Base-by-base conservation (phyloP, 768 basidiomycete genomes). In the Russula griseocarnosa region DNA sequence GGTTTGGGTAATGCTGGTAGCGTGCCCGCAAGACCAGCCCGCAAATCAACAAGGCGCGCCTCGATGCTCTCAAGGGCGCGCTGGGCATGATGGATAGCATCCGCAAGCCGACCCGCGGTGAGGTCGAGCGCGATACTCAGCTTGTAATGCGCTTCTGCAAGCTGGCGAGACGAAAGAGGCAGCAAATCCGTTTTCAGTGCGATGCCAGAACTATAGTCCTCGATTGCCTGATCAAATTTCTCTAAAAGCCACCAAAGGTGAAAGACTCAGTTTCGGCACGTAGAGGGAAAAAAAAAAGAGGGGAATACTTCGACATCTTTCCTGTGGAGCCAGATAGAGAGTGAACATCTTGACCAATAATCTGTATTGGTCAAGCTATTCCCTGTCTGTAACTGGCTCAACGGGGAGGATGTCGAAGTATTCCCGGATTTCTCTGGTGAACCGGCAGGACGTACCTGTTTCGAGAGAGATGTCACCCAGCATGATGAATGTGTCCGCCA, bases 401-500 rank as follows among this genome's bases (percentile, higher is more conserved):
- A n/a, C n/a, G n/a, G n/a, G n/a, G n/a, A n/a, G n/a, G n/a, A n/a
- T n/a, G n/a, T n/a, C n/a, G n/a, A n/a, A n/a, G n/a, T n/a, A n/a
- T n/a, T n/a, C n/a, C n/a, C n/a, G n/a, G n/a, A n/a, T n/a, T n/a
- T n/a, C n/a, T n/a, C n/a, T n/a, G n/a, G n/a, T n/a, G n/a, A n/a
- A n/a, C n/a, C n/a, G n/a, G n/a, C 1, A 16, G 24, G 5, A 71
- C 85, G 63, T 61, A 94, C 96, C 96, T 38, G 94, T 96, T 76
- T 99, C 97, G 62, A 96, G 78, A 24, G 93, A 95, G n/a, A 99
- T 91, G 72, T 98, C 97, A 0, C 96, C 97, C 8, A 99, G 81
- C 9, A 90, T 79, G 62, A 95, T 86, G 73, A 90, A 95, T 2
- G 89, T 91, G 66, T 98, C 94, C 4, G 96, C 96, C 56, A 96